These are phyloP conservation scores for Apiospora saccharicola DNA, from an alignment of 2,329 filamentous ascomycete genomes.

Conservation along the genomic window DNA sequence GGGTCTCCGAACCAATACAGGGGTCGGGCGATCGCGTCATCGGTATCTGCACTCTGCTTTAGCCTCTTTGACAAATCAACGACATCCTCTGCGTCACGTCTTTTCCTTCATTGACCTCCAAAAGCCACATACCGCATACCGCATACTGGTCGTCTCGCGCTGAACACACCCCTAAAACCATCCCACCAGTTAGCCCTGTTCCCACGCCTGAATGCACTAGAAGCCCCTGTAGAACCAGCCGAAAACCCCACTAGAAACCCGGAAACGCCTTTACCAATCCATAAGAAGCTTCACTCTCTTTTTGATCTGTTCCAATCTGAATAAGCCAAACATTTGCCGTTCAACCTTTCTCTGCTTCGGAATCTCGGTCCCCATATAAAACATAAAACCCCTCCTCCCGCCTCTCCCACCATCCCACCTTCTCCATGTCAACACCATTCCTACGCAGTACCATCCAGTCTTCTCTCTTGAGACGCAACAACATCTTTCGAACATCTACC, in stretches of 20 bases:
- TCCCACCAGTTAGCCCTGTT: background rate
- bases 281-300: conserved; percentile 11
- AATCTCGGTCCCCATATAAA: conserved; percentile 23
- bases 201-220: conserved; percentile 5
- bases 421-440: conserved; percentile 28
- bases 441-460: conserved; percentile 21
- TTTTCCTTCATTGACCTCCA: background rate
- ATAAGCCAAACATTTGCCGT: conserved; percentile 13
- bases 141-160: background rate
- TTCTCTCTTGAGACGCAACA: conserved; percentile 23
- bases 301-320: background rate
- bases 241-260: background rate
- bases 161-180: background rate
- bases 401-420: conserved; percentile 26
- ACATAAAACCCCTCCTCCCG: conserved; percentile 29
- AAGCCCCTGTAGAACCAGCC: background rate
- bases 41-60: background rate
- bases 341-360: conserved; percentile 11
- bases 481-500: conserved; percentile 10
- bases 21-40: conserved; percentile 13
- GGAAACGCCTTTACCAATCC: background rate
- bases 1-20: background rate
- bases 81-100: conserved; percentile 1
- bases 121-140: background rate
- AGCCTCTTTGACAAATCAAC: conserved; percentile 13